Conservation (phyloP, 1,284 basidiomycete genomes). For the Malassezia pachydermatis region DNA sequence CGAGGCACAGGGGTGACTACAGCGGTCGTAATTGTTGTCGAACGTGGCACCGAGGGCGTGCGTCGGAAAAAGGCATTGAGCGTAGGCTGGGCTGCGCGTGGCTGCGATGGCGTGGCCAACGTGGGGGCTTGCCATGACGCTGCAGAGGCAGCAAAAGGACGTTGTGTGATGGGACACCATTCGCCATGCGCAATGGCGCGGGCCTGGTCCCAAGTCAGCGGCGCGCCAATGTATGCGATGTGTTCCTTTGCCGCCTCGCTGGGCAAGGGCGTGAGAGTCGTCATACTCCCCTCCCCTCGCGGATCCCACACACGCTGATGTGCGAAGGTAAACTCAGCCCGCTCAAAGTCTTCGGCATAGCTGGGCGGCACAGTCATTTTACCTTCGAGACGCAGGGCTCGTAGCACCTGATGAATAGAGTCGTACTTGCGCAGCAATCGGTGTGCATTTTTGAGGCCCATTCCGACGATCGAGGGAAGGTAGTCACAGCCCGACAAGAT, state of each 20-base stretch:
- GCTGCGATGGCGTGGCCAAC: not conserved
- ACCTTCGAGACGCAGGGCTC: constrained; percentile 69
- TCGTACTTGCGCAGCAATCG: constrained; percentile 69
- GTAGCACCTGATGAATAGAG: constrained; percentile 76
- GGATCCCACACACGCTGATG: constrained; percentile 91
- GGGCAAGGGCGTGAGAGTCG: constrained; percentile 36
- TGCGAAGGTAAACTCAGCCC: constrained; percentile 82
- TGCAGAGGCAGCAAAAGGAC: constrained; percentile 49
- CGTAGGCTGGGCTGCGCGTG: constrained; percentile 5
- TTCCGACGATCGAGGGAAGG: constrained; percentile 49
- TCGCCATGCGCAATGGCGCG: constrained; percentile 64
- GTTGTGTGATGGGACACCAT: constrained; percentile 63
- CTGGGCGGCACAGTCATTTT: constrained; percentile 67
- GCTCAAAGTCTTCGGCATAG: constrained; percentile 55
- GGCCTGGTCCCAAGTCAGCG: constrained; percentile 43
- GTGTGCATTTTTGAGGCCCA: constrained; percentile 73
- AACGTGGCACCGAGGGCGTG: not conserved
- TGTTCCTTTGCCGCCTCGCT: constrained; percentile 23
- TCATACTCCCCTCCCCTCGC: constrained; percentile 16
- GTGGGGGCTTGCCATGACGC: not conserved
- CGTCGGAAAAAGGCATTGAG: constrained; percentile 7
- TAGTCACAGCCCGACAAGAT: constrained; percentile 98
- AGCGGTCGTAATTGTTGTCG: too few species aligned
- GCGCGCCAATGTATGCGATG: constrained; percentile 36
- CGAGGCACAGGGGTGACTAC: too few species aligned